Base-by-base conservation (phyloP, 768 basidiomycete species). In the Auriculariales sp. region DNA sequence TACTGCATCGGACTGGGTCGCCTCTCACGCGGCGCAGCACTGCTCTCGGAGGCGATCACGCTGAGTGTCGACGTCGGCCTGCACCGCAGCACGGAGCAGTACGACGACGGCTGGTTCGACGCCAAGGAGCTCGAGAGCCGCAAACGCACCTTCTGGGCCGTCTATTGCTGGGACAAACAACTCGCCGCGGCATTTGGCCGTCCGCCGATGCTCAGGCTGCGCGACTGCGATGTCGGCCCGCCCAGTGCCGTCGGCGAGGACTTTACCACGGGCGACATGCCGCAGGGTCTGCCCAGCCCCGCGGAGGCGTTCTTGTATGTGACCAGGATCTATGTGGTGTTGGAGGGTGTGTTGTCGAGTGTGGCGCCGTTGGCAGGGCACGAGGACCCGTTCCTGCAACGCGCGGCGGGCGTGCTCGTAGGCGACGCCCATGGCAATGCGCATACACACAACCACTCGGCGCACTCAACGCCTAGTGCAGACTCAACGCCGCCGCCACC, bases 81-180 rank as follows among this genome's bases (percentile, higher is more conserved):
- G 24, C 91, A 95, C 62, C 82, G 91, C 47, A 83, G 80, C 33
- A 81, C 85, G 0, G 88, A 91, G 55, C 80, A 78, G 12, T 88
- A 88, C 59, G 83, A 87, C 59, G 72, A 87, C 47, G n/a, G n/a
- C n/a, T 61, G 64, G 49, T 94, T 95, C 62, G 83, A 91, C 64
- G 75, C 84, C 7, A 82, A 93, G 54, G 91, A 93, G 62, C 83
- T 86, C 53, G 89, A 94, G 62, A 79, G 91, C 27, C 77, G 92
- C 51, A 94, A 93, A 64, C 80, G 91, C 56, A 94, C 92, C 0
- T 95, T 95, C 64, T 95, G 91, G 90, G 88, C 88, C 52, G 88
- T 93, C 25, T 95, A 94, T 65, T 74, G 88, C 46, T 94, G 92
- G 92, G 92, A 95, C 66, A 94, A 95, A 66, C 91, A 93, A 59